Evolutionary conservation across 768 basidiomycete genomes (phyloP), one percentile per base, ranked within the genome.

Genomic region (Coprinellus micaceus): DNA sequence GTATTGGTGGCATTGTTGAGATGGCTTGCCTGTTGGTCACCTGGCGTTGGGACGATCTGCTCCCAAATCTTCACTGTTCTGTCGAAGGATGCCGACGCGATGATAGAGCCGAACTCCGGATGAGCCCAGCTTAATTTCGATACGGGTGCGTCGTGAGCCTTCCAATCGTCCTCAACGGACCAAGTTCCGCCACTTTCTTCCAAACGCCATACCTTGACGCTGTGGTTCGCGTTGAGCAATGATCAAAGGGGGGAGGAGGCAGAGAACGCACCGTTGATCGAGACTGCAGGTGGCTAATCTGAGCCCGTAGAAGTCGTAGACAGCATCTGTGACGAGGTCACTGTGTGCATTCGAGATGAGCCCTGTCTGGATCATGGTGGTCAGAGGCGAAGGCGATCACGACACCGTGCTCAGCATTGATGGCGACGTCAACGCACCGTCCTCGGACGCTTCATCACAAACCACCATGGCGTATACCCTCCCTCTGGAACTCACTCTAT

Each of bases 1-100:
- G 63, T 67, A 40, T 57, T 67, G 29, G 61, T 61, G 30, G 61
- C 50, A 57, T 69, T 68, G 44, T 69, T 66, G 7, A 33, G 33
- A 33, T 6, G 6, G 33, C 33, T 33, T 6, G 33, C 33, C 11
- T 69, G 47, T 26, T 64, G 40, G 21, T 72, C 69, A 24, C 69
- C 64, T 12, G 63, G 60, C 9, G 66, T 62, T 1, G 68, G 60
- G 7, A 71, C 69, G 0, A 73, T 74, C 69, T 90, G 83, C 66
- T 95, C 91, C 94, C 94, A 98, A 15, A 99, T 82, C 70, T 95
- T 91, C 54, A 94, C 90, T 0, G 90, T 90, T 24, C 95, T 82
- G 71, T 98, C 96, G 64, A 94, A 94, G 1, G 89, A 93, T 4
- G 85, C 83, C 3, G 90, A 91, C 0, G 93, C 93, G 54, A 98